Evolutionary conservation across 768 basidiomycete species (phyloP).

Genomic region (Lentinus tigrinus): DNA sequence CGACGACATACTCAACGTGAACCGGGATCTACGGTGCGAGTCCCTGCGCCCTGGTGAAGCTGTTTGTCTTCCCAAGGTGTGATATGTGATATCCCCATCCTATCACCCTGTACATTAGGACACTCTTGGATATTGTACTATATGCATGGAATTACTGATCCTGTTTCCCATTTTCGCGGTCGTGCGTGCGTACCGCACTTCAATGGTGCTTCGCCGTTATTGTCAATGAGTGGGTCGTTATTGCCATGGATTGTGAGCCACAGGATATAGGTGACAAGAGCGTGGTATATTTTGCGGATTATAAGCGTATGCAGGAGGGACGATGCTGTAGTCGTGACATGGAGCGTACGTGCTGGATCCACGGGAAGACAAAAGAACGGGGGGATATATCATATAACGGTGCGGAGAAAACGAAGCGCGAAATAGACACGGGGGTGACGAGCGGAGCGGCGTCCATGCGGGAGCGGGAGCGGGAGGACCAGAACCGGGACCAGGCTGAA

Average conservation of each 20-base stretch:
- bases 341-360: not conserved
- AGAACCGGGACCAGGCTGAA: not conserved
- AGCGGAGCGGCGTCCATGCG: conserved; percentile 1
- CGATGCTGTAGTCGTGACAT: conserved; percentile 19
- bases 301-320: conserved; percentile 8
- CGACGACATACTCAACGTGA: conserved; percentile 51
- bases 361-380: conserved; percentile 1
- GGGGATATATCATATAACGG: conserved; percentile 13
- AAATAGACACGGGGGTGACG: not conserved
- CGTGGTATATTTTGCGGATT: conserved; percentile 16
- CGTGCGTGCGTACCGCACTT: no score
- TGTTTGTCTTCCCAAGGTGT: conserved; percentile 50
- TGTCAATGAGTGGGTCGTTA: no score
- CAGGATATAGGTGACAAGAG: not conserved
- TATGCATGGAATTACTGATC: no score
- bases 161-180: no score
- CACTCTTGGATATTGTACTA: not conserved
- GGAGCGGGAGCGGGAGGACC: not conserved
- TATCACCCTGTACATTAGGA: not conserved
- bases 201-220: no score
- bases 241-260: no score
- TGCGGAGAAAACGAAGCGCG: conserved; percentile 4
- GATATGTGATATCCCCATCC: not conserved
- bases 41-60: conserved; percentile 57
- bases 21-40: conserved; percentile 55